Conservation (phyloP, 371 early-diverging fungal species). For the Saksenaea vasiformis region DNA sequence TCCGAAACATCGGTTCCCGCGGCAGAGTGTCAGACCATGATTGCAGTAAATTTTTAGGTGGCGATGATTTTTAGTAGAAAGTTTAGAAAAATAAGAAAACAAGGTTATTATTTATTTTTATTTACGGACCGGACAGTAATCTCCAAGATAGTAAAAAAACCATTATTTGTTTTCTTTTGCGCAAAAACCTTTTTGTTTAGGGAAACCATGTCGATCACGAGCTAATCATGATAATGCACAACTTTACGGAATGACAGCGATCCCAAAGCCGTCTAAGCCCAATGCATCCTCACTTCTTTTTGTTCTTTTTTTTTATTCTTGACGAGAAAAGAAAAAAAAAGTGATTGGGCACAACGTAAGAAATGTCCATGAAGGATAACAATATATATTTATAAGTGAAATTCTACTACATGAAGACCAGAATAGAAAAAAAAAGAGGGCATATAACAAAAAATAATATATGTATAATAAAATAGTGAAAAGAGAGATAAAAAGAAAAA, state of each 20-base stretch:
- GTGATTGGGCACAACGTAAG: neutral
- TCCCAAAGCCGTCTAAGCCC: neutral
- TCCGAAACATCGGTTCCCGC: neutral
- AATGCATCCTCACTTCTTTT: neutral
- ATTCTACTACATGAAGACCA: conserved; percentile 2
- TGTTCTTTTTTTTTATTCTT: neutral
- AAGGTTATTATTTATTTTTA: neutral
- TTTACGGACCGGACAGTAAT: conserved; percentile 3
- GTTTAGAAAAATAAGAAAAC: neutral
- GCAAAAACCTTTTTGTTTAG: neutral
- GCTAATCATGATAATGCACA: conserved; percentile 1
- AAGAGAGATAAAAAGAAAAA: neutral
- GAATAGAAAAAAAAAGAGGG: neutral
- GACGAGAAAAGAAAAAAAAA: neutral
- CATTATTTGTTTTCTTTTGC: conserved; percentile 4
- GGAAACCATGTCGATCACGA: neutral
- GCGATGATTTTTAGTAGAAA: neutral
- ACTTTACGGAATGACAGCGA: conserved; percentile 2
- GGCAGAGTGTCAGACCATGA: conserved; percentile 1
- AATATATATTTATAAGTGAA: conserved; percentile 4
- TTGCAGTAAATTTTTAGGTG: conserved; percentile 1
- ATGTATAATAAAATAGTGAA: neutral
- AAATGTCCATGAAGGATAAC: neutral
- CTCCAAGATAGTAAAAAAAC: neutral
- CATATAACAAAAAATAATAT: conserved; percentile 4